A percentile compares a stretch with the other conserved stretches of the same genome.
Evolutionary conservation across 257 asterid species (phyloP).

Genomic region (Coffea canephora): DNA sequence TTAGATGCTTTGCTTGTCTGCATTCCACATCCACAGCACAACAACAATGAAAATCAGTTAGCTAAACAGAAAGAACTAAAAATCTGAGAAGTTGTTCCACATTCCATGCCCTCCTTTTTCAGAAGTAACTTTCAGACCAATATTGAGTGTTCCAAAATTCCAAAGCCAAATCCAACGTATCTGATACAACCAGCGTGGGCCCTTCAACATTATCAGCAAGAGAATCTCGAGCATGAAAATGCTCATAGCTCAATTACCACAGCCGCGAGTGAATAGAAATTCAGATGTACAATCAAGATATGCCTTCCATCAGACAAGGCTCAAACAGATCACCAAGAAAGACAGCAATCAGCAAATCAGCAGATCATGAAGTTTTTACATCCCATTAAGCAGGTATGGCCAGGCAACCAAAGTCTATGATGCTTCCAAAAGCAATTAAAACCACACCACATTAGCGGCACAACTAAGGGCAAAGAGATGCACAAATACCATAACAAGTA

Average conservation of each 20-base stretch:
- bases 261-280: too few relatives aligned
- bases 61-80: neutral
- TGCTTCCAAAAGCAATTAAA: neutral
- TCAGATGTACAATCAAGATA: too few relatives aligned
- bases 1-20: too few relatives aligned
- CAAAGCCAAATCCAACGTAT: neutral
- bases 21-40: neutral
- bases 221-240: too few relatives aligned
- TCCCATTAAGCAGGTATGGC: neutral
- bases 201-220: too few relatives aligned
- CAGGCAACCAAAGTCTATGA: neutral
- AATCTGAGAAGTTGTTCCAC: neutral
- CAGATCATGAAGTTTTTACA: too few relatives aligned
- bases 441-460: neutral
- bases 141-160: neutral
- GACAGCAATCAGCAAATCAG: neutral
- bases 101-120: neutral
- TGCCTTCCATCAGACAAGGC: too few relatives aligned
- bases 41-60: neutral
- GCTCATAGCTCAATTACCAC: neutral
- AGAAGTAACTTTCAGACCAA: neutral
- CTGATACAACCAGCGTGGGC: neutral
- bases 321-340: neutral
- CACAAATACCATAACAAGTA: neutral
- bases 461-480: neutral